Evolutionary conservation across 2,329 filamentous ascomycete species (phyloP), one percentile per base, ranked within the genome.

Genomic region (Aspergillus sp.): DNA sequence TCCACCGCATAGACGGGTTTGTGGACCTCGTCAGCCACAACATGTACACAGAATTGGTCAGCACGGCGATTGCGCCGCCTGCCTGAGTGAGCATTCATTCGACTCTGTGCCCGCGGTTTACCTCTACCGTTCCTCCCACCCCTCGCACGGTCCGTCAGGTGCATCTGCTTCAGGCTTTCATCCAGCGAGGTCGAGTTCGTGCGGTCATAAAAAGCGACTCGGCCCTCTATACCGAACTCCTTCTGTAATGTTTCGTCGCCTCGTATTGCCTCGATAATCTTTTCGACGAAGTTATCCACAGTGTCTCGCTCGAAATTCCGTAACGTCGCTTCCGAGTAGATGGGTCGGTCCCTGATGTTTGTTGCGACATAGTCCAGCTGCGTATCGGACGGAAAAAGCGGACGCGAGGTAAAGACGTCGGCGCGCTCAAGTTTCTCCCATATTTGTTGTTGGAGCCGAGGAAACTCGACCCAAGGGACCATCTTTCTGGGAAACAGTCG

Each of bases 211-310:
- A 62, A 61, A 13, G 52, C 40, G 23, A 61, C 50, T 51, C 40
- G 47, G 19, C 57, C 59, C 19, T 55, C 11, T 32, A 63, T 57
- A 31, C 50, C 23, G 49, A 62, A 60, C 45, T 59, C 38, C 17
- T 42, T 21, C 45, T 50, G 48, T 54, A 64, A 50, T 17, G 16
- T 4, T 54, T 58, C 52, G 51, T 62, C 45, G 7, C 58, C 54
- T 52, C 34, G 47, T 14, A 64, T 50, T 10, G 42, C 48, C 13
- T 59, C n/a, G 45, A 62, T 56, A n/a, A 57, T 47, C 10, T 23
- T 54, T 53, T 61, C 41, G 21, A 63, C 51, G 57, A 64, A 60
- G 43, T 59, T 61, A 54, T 67, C 59, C 17, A 64, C 58, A 3
- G 54, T 63, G 5, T 62, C 58, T 54, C 56, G 54, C 55, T 64